Percentiles rank a stretch among this genome's conserved stretches.
Conservation (phyloP, 2,329 filamentous ascomycete species). For the Ophiosphaerella narmari region DNA sequence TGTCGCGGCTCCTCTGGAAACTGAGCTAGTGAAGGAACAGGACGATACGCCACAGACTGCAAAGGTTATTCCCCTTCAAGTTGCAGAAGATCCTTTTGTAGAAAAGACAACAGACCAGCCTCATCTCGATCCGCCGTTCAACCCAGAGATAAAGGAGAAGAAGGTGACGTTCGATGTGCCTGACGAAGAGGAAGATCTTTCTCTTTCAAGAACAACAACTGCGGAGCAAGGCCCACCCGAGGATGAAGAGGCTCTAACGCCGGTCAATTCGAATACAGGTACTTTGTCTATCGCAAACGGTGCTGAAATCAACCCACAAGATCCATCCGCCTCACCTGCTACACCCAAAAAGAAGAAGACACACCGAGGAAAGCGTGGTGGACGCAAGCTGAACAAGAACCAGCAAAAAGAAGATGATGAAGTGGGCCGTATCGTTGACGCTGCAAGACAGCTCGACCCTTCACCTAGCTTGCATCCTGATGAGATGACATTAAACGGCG, state of each 20-base stretch:
- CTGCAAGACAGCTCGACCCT: constrained; percentile 45
- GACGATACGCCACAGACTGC: background rate
- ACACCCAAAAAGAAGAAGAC: constrained; percentile 55
- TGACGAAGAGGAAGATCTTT: constrained; percentile 38
- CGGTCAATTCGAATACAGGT: constrained; percentile 10
- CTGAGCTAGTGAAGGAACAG: constrained; percentile 6
- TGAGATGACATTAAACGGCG: constrained; percentile 47
- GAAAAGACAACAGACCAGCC: constrained; percentile 5
- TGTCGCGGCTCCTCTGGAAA: constrained; percentile 6
- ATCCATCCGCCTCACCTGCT: constrained; percentile 21
- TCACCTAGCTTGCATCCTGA: constrained; percentile 44
- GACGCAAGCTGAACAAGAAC: constrained; percentile 52
- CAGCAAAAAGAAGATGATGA: constrained; percentile 43
- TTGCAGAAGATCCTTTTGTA: background rate
- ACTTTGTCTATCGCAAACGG: constrained; percentile 11
- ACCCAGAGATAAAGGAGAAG: constrained; percentile 34
- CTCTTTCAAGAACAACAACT: constrained; percentile 42
- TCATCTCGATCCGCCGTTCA: constrained; percentile 5
- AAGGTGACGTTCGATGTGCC: constrained; percentile 41
- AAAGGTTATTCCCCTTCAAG: constrained; percentile 2
- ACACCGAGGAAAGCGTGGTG: constrained; percentile 55
- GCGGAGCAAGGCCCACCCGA: constrained; percentile 29
- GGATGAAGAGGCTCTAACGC: constrained; percentile 14
- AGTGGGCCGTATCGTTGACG: constrained; percentile 46
- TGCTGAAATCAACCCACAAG: constrained; percentile 26